Conservation (phyloP, 2,329 filamentous ascomycete genomes). For the Leptographium radiaticola region DNA sequence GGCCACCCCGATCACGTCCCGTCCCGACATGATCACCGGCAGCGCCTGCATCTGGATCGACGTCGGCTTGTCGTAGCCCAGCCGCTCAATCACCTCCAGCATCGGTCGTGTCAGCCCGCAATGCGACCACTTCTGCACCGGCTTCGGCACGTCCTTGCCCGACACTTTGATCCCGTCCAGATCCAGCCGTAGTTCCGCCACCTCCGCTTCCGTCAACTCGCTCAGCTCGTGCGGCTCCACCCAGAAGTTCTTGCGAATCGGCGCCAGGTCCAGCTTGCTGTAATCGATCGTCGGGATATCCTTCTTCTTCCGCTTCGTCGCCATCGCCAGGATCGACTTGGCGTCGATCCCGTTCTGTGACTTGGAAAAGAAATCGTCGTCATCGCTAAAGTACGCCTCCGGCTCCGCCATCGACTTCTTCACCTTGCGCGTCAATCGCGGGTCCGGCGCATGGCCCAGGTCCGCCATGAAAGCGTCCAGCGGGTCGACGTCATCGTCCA, state of each 20-base stretch:
- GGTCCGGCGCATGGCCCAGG: slow-evolving; percentile 37
- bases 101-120: slow-evolving; percentile 82
- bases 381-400: slow-evolving; percentile 79
- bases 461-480: slow-evolving; percentile 94
- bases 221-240: slow-evolving; percentile 75
- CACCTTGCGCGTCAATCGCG: slow-evolving; percentile 21
- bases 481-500: slow-evolving; percentile 66
- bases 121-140: slow-evolving; percentile 93
- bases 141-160: slow-evolving; percentile 78
- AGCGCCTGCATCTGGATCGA: slow-evolving; percentile 93
- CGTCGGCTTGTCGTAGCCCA: slow-evolving; percentile 81
- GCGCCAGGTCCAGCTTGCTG: slow-evolving; percentile 68
- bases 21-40: slow-evolving; percentile 87
- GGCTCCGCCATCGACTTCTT: slow-evolving; percentile 50
- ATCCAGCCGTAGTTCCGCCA: slow-evolving; percentile 69
- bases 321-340: slow-evolving; percentile 37
- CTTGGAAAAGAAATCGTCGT: slow-evolving; percentile 55
- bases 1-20: slow-evolving; percentile 89
- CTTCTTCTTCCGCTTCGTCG: slow-evolving; percentile 74
- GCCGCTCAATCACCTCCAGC: slow-evolving; percentile 66
- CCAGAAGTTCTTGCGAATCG: slow-evolving; percentile 91
- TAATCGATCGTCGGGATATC: slow-evolving; percentile 86
- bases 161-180: slow-evolving; percentile 92
- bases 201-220: slow-evolving; percentile 72
- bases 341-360: slow-evolving; percentile 33